A percentile compares a stretch with the other conserved stretches of the same genome.
Evolutionary conservation across 768 basidiomycete genomes (phyloP).

Genomic region (Polyporus arcularius): DNA sequence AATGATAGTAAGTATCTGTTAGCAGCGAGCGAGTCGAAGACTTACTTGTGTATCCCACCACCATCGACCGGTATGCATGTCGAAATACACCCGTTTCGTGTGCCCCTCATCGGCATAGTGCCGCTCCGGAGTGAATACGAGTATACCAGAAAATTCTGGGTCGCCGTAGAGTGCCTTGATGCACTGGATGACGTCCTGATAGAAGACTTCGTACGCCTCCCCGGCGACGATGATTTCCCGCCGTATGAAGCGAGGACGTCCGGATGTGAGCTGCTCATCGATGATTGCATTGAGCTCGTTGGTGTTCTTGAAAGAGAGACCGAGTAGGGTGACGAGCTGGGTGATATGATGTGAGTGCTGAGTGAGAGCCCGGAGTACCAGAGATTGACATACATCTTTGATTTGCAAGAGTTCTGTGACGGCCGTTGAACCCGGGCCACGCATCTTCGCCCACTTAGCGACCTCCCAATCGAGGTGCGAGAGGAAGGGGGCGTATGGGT

Average conservation of each 20-base stretch:
- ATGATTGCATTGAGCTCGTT: constrained; percentile 33
- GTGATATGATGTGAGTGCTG: no score
- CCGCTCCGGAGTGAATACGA: constrained; percentile 34
- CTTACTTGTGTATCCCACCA: constrained; percentile 49
- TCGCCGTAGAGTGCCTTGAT: constrained; percentile 35
- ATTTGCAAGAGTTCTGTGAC: constrained; percentile 40
- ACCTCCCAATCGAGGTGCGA: constrained; percentile 42
- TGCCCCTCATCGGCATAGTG: constrained; percentile 33
- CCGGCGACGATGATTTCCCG: constrained; percentile 29
- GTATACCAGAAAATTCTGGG: constrained; percentile 27
- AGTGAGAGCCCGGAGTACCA: no score
- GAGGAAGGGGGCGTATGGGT: constrained; percentile 33
- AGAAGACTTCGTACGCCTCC: constrained; percentile 33
- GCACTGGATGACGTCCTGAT: constrained; percentile 34
- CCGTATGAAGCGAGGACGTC: constrained; percentile 24
- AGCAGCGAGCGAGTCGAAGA: neutral
- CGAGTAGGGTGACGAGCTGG: constrained; percentile 10
- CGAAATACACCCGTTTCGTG: constrained; percentile 30
- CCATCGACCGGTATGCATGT: constrained; percentile 49
- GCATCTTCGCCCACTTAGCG: constrained; percentile 42
- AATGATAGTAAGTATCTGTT: no score
- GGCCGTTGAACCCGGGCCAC: constrained; percentile 38
- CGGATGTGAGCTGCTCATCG: constrained; percentile 27
- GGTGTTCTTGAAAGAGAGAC: constrained; percentile 31
- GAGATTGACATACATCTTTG: constrained; percentile 32